Percentiles rank a stretch among this genome's conserved stretches.
phyloP scores from a whole-genome alignment of 352 stramenopile genomes.

The Phytopythium vexans region DNA sequence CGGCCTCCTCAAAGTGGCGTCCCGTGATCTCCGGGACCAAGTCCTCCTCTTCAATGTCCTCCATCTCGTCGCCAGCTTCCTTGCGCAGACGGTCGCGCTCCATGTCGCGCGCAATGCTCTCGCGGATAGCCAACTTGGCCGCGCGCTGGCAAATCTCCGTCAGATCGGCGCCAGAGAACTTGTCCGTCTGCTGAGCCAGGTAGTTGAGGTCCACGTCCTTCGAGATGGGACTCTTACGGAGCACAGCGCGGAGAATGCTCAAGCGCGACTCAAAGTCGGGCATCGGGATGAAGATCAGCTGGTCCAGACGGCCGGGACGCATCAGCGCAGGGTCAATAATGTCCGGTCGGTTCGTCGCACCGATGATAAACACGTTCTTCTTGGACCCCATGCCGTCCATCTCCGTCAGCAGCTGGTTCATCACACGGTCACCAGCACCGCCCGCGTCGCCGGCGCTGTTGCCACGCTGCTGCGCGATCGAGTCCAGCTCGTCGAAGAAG shows the following conservation, averaged over 20 bases:
- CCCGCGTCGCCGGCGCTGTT: slow-evolving; percentile 94
- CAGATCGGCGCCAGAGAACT: slow-evolving; percentile 99
- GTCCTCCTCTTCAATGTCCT: slow-evolving; percentile 95
- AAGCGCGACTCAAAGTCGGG: slow-evolving; percentile 96
- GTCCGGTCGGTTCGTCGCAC: slow-evolving; percentile 93
- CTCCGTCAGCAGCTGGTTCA: slow-evolving; percentile 99
- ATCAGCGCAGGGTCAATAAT: slow-evolving; percentile 98
- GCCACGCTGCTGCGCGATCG: slow-evolving; percentile 97
- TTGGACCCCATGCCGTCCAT: slow-evolving; percentile 99
- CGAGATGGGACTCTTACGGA: slow-evolving; percentile 97
- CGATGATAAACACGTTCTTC: slow-evolving; percentile 99
- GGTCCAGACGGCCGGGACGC: slow-evolving; percentile 93
- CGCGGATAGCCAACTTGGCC: slow-evolving; percentile 99
- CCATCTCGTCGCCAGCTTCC: slow-evolving; percentile 88
- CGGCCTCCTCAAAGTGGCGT: slow-evolving; percentile 97
- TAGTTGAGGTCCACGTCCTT: slow-evolving; percentile 98
- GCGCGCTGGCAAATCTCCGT: slow-evolving; percentile 99
- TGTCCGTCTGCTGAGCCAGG: slow-evolving; percentile 96
- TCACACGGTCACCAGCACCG: slow-evolving; percentile 98
- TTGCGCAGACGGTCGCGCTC: slow-evolving; percentile 94
- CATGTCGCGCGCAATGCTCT: slow-evolving; percentile 98
- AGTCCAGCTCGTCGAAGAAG: slow-evolving; percentile 99
- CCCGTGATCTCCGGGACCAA: slow-evolving; percentile 93
- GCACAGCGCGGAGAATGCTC: slow-evolving; percentile 94
- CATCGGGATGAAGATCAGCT: slow-evolving; percentile 97